phyloP scores from a whole-genome alignment of 176 grass and related monocot species.

The Poa pratensis region DNA sequence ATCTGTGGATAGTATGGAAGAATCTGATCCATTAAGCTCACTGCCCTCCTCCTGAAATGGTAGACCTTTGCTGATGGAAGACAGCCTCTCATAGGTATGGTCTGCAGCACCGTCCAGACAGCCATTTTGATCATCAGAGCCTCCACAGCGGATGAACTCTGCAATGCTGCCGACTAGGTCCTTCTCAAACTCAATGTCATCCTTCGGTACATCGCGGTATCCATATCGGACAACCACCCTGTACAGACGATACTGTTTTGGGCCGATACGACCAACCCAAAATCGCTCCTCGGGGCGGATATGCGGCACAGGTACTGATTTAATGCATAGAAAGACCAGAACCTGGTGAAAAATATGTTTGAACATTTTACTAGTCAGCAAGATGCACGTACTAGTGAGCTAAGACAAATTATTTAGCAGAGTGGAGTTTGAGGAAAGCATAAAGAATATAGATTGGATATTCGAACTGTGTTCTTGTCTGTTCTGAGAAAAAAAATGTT shows the following conservation, averaged over 20 bases:
- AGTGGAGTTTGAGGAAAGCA: background rate
- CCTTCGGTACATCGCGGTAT: conserved; percentile 81
- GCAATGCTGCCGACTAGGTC: conserved; percentile 81
- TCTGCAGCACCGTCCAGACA: conserved; percentile 40
- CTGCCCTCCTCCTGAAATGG: conserved; percentile 58
- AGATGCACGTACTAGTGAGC: background rate
- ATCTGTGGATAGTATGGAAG: conserved; percentile 36
- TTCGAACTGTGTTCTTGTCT: background rate
- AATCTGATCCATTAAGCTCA: conserved; percentile 46
- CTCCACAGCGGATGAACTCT: conserved; percentile 73
- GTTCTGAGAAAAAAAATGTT: background rate
- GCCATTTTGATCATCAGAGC: conserved; percentile 40
- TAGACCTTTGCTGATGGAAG: conserved; percentile 55
- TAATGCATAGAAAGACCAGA: conserved; percentile 80
- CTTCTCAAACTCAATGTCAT: conserved; percentile 84
- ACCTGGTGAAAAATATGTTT: conserved; percentile 56
- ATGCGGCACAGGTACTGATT: conserved; percentile 70
- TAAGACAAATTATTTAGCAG: background rate
- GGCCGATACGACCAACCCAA: conserved; percentile 77
- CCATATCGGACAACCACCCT: conserved; percentile 84
- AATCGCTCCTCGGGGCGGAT: conserved; percentile 67
- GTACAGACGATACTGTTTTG: conserved; percentile 75
- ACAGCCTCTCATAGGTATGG: conserved; percentile 55
- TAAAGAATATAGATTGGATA: background rate
- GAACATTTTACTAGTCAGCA: background rate